phyloP scores from a whole-genome alignment of 1,139 yeast species.

The Geotrichum carabidarum region DNA sequence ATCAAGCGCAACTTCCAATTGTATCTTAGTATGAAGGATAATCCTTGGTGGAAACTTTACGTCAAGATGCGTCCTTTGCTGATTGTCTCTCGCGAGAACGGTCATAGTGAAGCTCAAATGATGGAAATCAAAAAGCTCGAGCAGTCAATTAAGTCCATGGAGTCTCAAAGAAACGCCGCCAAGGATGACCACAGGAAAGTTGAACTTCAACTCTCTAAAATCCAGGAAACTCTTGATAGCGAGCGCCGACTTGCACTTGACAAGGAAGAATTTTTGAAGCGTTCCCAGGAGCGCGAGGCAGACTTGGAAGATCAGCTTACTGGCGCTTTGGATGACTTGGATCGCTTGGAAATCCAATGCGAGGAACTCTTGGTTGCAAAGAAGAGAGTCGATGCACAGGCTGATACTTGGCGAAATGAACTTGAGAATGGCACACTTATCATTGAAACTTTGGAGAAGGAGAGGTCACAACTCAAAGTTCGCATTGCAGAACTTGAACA shows the following conservation, averaged over 20 bases:
- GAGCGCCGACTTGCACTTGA: constrained; percentile 43
- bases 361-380: constrained; percentile 39
- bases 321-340: constrained; percentile 37
- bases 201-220: constrained; percentile 38
- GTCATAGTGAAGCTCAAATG: constrained; percentile 52
- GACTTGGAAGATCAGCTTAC: constrained; percentile 40
- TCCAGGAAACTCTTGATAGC: constrained; percentile 37
- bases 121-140: constrained; percentile 52
- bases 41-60: constrained; percentile 79
- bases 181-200: constrained; percentile 34
- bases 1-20: constrained; percentile 58
- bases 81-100: constrained; percentile 57
- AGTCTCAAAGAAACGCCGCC: constrained; percentile 32
- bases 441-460: constrained; percentile 35
- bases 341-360: constrained; percentile 39
- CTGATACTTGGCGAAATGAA: constrained; percentile 33
- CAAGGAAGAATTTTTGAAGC: constrained; percentile 43
- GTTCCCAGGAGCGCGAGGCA: constrained; percentile 40
- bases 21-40: constrained; percentile 50
- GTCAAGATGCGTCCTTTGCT: constrained; percentile 71
- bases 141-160: constrained; percentile 6
- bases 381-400: constrained; percentile 34
- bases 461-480: constrained; percentile 30
- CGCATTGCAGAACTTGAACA: constrained; percentile 29
- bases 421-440: constrained; percentile 36